Conservation (phyloP, 495 filamentous ascomycete species). For the Rhizodiscina lignyota region DNA sequence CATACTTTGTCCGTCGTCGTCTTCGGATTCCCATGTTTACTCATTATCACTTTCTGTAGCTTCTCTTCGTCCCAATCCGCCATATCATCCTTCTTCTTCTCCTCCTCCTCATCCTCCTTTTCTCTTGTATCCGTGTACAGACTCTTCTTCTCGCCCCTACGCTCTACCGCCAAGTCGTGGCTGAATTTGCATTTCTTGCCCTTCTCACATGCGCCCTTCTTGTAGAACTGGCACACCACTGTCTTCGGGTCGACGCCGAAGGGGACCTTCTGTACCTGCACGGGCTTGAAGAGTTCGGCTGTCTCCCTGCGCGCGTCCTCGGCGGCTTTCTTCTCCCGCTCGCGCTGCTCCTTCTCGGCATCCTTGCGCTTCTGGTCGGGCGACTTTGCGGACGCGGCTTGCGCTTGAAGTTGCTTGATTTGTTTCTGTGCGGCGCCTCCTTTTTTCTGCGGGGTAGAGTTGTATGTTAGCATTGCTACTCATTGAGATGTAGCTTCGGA, state of each 20-base stretch:
- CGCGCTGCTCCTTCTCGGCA: slow-evolving; percentile 71
- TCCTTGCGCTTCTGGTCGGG: slow-evolving; percentile 78
- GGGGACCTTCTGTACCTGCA: slow-evolving; percentile 88
- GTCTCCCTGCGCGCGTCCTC: slow-evolving; percentile 64
- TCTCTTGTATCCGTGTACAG: slow-evolving; percentile 78
- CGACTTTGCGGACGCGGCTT: slow-evolving; percentile 51
- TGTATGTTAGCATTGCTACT: slow-evolving; percentile 3
- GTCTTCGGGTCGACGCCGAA: slow-evolving; percentile 98
- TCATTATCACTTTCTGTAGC: slow-evolving; percentile 71
- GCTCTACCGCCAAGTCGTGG: slow-evolving; percentile 76
- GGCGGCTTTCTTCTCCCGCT: slow-evolving; percentile 77
- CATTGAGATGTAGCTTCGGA: background rate
- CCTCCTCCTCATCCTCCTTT: slow-evolving; percentile 43
- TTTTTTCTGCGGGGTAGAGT: slow-evolving; percentile 52
- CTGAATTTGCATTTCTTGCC: slow-evolving; percentile 92
- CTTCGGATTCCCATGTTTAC: slow-evolving; percentile 92
- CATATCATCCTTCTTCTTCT: slow-evolving; percentile 81
- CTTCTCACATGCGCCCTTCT: slow-evolving; percentile 95
- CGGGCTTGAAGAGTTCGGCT: slow-evolving; percentile 79
- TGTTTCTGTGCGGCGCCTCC: slow-evolving; percentile 73
- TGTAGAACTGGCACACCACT: slow-evolving; percentile 89
- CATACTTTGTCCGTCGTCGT: slow-evolving; percentile 97
- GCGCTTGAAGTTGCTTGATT: slow-evolving; percentile 63
- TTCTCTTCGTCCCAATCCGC: slow-evolving; percentile 97
- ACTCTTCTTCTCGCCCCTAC: slow-evolving; percentile 82